phyloP scores from a whole-genome alignment of 164 flowering plant species.

The Nymphaea thermarum region DNA sequence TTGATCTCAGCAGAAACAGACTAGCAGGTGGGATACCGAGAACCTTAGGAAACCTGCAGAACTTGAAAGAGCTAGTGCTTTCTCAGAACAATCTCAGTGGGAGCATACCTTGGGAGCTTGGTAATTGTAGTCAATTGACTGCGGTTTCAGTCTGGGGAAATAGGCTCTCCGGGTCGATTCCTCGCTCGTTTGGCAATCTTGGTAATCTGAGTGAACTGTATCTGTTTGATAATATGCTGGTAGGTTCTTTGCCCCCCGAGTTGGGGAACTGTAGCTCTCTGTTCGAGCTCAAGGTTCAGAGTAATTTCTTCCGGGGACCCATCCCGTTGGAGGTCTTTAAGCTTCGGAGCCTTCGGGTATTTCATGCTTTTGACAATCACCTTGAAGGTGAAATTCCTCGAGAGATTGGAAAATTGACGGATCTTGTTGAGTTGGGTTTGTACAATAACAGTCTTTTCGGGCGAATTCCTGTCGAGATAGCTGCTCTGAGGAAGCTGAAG shows the following conservation, averaged over 20 bases:
- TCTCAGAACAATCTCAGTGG: conserved; percentile 8
- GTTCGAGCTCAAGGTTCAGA: conserved; percentile 1
- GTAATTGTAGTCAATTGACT: neutral
- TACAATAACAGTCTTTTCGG: conserved; percentile 9
- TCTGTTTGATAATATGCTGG: conserved; percentile 6
- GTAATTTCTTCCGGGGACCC: conserved; percentile 4
- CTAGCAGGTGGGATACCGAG: conserved; percentile 4
- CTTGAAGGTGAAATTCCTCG: conserved; percentile 7
- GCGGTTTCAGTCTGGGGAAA: conserved; percentile 1
- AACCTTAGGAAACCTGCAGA: neutral
- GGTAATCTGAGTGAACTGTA: neutral
- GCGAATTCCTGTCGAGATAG: conserved; percentile 5
- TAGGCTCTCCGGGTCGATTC: conserved; percentile 2
- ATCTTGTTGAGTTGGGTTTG: conserved; percentile 7
- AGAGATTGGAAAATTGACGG: conserved; percentile 4
- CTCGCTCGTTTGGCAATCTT: conserved; percentile 4
- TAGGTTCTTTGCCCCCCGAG: conserved; percentile 8
- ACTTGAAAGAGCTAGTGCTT: conserved; percentile 6
- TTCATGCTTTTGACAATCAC: conserved; percentile 1
- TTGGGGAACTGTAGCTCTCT: conserved; percentile 7
- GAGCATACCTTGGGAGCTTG: conserved; percentile 2
- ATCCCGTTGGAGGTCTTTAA: conserved; percentile 5
- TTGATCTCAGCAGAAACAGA: conserved; percentile 2
- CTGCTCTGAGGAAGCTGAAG: conserved; percentile 3
- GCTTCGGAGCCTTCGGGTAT: conserved; percentile 6